Conservation (phyloP, 208 protist genomes). For the Trypanosomatidae sp. region DNA sequence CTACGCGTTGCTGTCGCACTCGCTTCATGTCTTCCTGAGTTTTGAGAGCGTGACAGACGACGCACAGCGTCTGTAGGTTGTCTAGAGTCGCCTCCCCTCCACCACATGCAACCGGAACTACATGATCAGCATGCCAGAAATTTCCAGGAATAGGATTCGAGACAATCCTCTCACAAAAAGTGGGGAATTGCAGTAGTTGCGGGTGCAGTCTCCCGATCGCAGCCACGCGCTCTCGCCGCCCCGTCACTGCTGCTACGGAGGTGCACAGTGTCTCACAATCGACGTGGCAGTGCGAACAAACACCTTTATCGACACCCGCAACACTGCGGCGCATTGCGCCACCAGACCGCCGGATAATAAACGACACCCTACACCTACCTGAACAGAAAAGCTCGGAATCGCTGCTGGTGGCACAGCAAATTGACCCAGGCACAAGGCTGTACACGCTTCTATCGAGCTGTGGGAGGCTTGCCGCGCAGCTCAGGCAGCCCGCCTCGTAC, state of each 20-base stretch:
- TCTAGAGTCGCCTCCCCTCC: conserved; percentile 60
- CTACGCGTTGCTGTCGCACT: conserved; percentile 4
- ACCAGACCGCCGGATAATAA: conserved; percentile 66
- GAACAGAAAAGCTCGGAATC: conserved; percentile 73
- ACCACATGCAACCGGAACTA: conserved; percentile 64
- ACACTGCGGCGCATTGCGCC: conserved; percentile 57
- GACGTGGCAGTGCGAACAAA: conserved; percentile 69
- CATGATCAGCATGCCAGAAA: conserved; percentile 83
- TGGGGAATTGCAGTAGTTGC: conserved; percentile 54
- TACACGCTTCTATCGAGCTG: conserved; percentile 2
- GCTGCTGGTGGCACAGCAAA: conserved; percentile 32
- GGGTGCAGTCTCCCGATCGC: conserved; percentile 52
- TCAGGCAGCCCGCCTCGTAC: conserved; percentile 30
- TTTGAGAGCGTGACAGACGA: conserved; percentile 78
- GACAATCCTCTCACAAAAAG: conserved; percentile 48
- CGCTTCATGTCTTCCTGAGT: conserved; percentile 46
- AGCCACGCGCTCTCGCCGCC: conserved; percentile 19
- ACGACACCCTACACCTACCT: conserved; percentile 56
- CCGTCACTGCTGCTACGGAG: conserved; percentile 20
- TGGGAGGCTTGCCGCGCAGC: conserved; percentile 24
- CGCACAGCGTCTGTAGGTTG: conserved; percentile 85
- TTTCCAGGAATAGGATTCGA: conserved; percentile 60
- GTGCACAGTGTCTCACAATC: conserved; percentile 59
- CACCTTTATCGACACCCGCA: conserved; percentile 48
- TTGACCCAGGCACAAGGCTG: conserved; percentile 29